These are phyloP conservation scores for Neopestalotiopsis rosae DNA, from an alignment of 2,329 filamentous ascomycete genomes.

Conservation along the genomic window DNA sequence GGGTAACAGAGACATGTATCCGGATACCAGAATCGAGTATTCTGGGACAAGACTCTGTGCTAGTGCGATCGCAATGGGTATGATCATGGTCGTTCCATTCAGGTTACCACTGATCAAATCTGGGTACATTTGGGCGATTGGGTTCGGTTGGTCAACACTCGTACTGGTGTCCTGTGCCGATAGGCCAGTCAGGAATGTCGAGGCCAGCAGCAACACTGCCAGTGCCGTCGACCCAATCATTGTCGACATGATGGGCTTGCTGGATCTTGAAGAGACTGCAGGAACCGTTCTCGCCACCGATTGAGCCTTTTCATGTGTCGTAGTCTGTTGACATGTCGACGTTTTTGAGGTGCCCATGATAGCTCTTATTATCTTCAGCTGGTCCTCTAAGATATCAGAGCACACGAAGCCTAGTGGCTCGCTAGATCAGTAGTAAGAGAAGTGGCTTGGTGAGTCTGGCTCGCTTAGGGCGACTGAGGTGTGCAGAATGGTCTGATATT, in stretches of 20 bases:
- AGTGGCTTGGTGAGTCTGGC: not conserved
- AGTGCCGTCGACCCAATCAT: constrained; percentile 6
- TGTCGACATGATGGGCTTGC: not conserved
- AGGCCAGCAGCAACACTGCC: constrained; percentile 8
- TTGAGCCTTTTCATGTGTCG: not conserved
- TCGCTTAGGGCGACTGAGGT: not conserved
- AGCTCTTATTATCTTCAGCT: not conserved
- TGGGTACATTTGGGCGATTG: constrained; percentile 51
- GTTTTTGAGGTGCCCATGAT: not conserved
- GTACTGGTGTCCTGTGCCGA: constrained; percentile 27
- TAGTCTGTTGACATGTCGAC: not conserved
- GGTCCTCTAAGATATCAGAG: not conserved
- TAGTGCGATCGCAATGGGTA: constrained; percentile 53
- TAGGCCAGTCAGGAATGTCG: constrained; percentile 5
- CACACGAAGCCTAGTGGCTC: not conserved
- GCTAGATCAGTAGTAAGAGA: not conserved
- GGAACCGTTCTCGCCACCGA: not conserved
- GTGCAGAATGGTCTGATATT: not conserved
- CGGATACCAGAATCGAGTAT: constrained; percentile 55
- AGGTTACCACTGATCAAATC: constrained; percentile 55
- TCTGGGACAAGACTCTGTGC: constrained; percentile 55
- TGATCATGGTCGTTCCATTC: constrained; percentile 57
- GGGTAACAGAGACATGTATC: constrained; percentile 52
- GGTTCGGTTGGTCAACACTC: constrained; percentile 47
- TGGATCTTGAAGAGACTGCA: not conserved